Conservation (phyloP, 169 alveolate genomes). For the Eimeria nieschulzi region DNA sequence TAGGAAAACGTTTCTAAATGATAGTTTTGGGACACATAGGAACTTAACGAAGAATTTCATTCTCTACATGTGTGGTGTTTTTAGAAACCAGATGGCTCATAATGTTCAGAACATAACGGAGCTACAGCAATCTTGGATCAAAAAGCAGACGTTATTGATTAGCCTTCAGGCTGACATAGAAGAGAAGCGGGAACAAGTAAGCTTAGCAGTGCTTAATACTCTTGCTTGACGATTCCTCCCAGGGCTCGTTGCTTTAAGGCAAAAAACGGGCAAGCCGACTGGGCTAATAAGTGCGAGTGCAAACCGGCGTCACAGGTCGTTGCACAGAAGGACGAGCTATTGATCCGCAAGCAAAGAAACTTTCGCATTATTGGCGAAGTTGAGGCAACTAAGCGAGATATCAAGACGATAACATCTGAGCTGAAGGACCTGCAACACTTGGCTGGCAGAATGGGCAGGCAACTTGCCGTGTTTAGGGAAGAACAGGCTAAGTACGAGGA, state of each 20-base stretch:
- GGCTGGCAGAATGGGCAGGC: slow-evolving; percentile 87
- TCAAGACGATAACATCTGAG: slow-evolving; percentile 84
- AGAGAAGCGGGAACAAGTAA: slow-evolving; percentile 74
- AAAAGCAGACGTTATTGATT: slow-evolving; percentile 87
- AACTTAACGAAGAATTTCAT: no score
- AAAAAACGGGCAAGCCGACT: no score
- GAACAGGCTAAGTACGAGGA: slow-evolving; percentile 81
- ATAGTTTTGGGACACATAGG: no score
- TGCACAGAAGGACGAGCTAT: slow-evolving; percentile 82
- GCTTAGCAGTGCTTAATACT: neutral
- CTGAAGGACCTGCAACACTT: slow-evolving; percentile 86
- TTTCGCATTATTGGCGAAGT: slow-evolving; percentile 83
- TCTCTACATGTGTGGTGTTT: neutral
- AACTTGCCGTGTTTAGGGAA: slow-evolving; percentile 82
- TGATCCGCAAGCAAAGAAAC: slow-evolving; percentile 87
- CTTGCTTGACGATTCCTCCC: no score
- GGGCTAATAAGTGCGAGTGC: no score
- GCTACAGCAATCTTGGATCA: slow-evolving; percentile 89
- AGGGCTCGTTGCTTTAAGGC: no score
- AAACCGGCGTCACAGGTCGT: slow-evolving; percentile 35
- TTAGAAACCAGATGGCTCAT: slow-evolving; percentile 81
- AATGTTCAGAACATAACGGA: slow-evolving; percentile 80
- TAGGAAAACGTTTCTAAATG: no score
- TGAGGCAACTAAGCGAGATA: slow-evolving; percentile 85
- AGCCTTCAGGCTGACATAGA: slow-evolving; percentile 82